These are phyloP conservation scores for Sarcodon sp. DNA, from an alignment of 768 basidiomycete species.

Conservation along the genomic window DNA sequence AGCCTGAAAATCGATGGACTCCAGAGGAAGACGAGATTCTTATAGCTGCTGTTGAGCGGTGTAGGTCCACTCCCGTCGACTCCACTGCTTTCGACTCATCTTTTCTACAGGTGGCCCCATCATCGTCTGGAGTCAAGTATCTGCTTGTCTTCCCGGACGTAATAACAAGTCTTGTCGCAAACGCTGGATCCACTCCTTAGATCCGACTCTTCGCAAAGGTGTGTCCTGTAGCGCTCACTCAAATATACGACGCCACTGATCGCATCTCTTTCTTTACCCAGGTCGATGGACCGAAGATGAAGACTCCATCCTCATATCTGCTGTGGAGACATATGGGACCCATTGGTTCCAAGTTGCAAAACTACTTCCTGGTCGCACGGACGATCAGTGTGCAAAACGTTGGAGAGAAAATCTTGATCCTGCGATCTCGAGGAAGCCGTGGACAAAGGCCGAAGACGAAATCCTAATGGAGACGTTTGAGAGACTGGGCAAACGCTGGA, in stretches of 20 bases:
- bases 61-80: neutral
- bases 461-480: conserved; percentile 1
- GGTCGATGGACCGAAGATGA: conserved; percentile 8
- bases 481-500: conserved; percentile 5
- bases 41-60: conserved; percentile 1
- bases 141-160: conserved; percentile 1
- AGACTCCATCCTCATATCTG: conserved; percentile 4
- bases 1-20: conserved; percentile 1
- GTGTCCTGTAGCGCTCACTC: neutral
- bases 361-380: conserved; percentile 6
- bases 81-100: neutral
- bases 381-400: conserved; percentile 8
- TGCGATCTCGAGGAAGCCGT: conserved; percentile 2
- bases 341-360: conserved; percentile 8
- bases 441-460: conserved; percentile 6
- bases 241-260: neutral
- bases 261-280: neutral
- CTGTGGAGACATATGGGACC: conserved; percentile 3
- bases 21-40: conserved; percentile 6
- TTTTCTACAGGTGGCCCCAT: neutral
- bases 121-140: neutral
- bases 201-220: conserved; percentile 3
- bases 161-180: conserved; percentile 4
- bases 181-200: conserved; percentile 6
- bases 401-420: conserved; percentile 4